phyloP scores from a whole-genome alignment of 1,284 basidiomycete genomes.

The Inonotus obliquus region DNA sequence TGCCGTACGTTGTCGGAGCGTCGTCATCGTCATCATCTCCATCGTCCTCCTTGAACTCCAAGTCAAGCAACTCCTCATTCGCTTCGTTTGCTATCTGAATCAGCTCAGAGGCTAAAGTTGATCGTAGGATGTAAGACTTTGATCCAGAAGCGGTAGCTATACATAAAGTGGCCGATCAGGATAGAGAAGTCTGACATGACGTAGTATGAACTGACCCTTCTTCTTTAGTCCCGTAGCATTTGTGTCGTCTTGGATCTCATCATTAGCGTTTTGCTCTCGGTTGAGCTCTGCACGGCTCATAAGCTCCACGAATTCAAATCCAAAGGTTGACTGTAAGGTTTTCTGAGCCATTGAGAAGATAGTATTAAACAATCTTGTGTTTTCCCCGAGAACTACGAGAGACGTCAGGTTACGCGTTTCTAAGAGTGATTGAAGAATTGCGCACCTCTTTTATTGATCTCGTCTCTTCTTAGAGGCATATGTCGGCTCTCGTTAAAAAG shows the following conservation, averaged over 20 bases:
- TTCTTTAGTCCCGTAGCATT: slow-evolving; percentile 55
- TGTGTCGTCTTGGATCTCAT: slow-evolving; percentile 33
- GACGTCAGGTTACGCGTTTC: not conserved
- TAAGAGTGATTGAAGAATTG: not conserved
- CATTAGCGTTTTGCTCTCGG: slow-evolving; percentile 34
- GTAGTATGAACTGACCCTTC: slow-evolving; percentile 32
- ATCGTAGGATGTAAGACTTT: slow-evolving; percentile 74
- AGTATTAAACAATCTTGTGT: slow-evolving; percentile 49
- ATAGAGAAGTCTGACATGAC: not conserved
- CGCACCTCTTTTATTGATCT: slow-evolving; percentile 73
- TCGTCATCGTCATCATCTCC: slow-evolving; percentile 35
- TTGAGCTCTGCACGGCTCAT: slow-evolving; percentile 55
- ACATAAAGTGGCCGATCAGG: not conserved
- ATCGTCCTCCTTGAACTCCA: slow-evolving; percentile 25
- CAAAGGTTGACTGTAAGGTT: slow-evolving; percentile 56
- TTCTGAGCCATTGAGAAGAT: slow-evolving; percentile 57
- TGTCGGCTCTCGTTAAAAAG: slow-evolving; percentile 67
- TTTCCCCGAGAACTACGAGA: slow-evolving; percentile 51
- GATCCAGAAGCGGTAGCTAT: slow-evolving; percentile 52
- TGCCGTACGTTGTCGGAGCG: slow-evolving; percentile 45
- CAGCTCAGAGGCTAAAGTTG: slow-evolving; percentile 48
- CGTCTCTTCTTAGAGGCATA: slow-evolving; percentile 58
- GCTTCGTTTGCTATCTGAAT: slow-evolving; percentile 54
- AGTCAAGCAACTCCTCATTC: slow-evolving; percentile 50
- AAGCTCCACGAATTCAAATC: slow-evolving; percentile 74